Base-by-base conservation (phyloP, 1,284 basidiomycete genomes). In the Puccinia polysora region DNA sequence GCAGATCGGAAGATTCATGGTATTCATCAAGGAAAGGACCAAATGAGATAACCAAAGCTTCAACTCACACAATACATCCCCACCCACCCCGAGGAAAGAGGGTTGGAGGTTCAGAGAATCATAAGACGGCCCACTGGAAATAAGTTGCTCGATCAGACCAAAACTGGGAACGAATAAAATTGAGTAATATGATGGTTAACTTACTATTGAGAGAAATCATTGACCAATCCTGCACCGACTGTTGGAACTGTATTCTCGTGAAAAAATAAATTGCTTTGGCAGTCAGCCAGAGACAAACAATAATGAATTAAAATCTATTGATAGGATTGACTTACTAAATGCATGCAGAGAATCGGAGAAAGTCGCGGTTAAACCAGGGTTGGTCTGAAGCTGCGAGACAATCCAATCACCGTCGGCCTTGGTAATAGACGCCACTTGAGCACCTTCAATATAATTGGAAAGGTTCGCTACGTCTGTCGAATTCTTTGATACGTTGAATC, bases 41-140 rank as follows among this genome's bases (percentile, higher is more conserved):
- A 15, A 8, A 45, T 32, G 40, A 5, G 0, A 36, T 52, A 14
- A 1, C 28, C 18, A 52, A 45, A 28, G 14, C 30, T 49, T 36
- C 14, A 8, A 40, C 69, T 63, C 49, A 71, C 69, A 71, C 2
- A 71, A 30, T 6, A 71, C 47, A 20, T 71, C 36, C 10, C 69
- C 59, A 4, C 69, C 69, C 25, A 71, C 69, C 5, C 47, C 69
- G n/a, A 71, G 49, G 25, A 63, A 53, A 36, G 40, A 38, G 10
- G 69, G 69, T 23, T 71, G 59, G 1, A 63, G 30, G 28, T 63
- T 63, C 36, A 40, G 30, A 28, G 50, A 63, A 34, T 71, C 69
- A 38, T 63, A 63, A 36, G 47, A 60, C 2, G 69, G 69, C 2
- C 69, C 69, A 63, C 69, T 71, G 38, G 14, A 12, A 56, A 53